Base-by-base conservation (phyloP, 202 grass and related monocot species). In the Dendrocalamus latiflorus region DNA sequence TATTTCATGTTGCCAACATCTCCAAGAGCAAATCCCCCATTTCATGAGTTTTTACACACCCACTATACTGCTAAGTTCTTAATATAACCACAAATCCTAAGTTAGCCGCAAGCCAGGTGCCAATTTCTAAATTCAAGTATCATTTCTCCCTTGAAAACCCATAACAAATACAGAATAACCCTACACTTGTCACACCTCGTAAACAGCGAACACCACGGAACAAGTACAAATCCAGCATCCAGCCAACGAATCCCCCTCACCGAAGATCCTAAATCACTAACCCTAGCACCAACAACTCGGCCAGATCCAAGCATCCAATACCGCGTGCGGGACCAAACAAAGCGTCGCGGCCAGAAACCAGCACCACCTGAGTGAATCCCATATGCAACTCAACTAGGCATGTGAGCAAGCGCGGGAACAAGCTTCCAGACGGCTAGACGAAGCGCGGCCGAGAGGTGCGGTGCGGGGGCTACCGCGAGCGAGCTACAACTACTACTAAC, bases 291-390 rank as follows among this genome's bases (percentile, higher is more conserved):
- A 41, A 50, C 16, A 53, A 21, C 6, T 68, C 10, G 6, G 12
- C 12, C 68, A 79, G 80, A 87, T 87, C 84, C 61, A 59, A 75
- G 74, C 59, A 63, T 13, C 51, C 83, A 83, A 10, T 67, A 44
- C 2, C 4, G 38, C 20, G 16, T 8, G 21, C 20, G n/a, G 14
- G 42, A 28, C 14, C 14, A 47, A 38, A 81, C 8, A 55, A 69
- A 65, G 55, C 56, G 39, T 54, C 68, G 24, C 33, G 9, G 2
- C 11, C 28, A 61, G 59, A 86, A 72, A 51, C 56, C 9, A 50
- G 37, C 9, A 53, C 30, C 6, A 39, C 17, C 61, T 2, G 36
- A 37, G 30, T 13, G 48, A 81, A 72, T n/a, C 47, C 67, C 59
- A 20, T 17, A 86, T 36, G 60, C 53, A n/a, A 2, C 1, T 20